Conservation (phyloP, 345 rosid species). For the Brassica rapa region DNA sequence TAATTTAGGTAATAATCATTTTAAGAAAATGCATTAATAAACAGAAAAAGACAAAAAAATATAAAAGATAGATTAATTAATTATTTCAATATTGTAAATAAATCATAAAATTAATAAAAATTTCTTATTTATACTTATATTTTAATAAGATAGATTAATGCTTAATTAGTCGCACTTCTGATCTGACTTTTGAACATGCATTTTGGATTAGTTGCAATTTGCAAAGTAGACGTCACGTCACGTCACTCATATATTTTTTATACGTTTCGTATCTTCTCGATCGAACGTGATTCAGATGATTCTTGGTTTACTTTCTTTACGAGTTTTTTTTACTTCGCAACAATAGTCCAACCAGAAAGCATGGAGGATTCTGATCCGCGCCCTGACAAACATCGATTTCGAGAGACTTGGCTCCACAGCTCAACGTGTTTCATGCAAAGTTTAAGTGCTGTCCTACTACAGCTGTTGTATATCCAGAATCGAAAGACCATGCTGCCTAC, state of each 20-base stretch:
- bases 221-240: neutral
- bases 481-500: too few relatives aligned
- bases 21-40: too few relatives aligned
- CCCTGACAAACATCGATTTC: neutral
- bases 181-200: neutral
- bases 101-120: too few relatives aligned
- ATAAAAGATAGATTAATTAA: too few relatives aligned
- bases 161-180: neutral
- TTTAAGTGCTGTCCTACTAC: too few relatives aligned
- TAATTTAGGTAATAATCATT: too few relatives aligned
- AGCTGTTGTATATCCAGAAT: too few relatives aligned
- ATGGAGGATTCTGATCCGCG: neutral
- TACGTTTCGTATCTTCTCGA: neutral
- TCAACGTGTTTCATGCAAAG: too few relatives aligned
- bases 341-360: neutral
- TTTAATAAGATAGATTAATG: too few relatives aligned
- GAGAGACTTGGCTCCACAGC: neutral
- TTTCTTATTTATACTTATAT: too few relatives aligned
- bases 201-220: neutral
- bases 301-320: neutral
- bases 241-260: neutral
- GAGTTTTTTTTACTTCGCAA: neutral
- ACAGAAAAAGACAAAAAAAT: too few relatives aligned
- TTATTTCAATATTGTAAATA: too few relatives aligned
- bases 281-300: neutral